A percentile compares a stretch with the other conserved stretches of the same genome.
Conservation (phyloP, 768 basidiomycete species). For the Lepiota venenata region DNA sequence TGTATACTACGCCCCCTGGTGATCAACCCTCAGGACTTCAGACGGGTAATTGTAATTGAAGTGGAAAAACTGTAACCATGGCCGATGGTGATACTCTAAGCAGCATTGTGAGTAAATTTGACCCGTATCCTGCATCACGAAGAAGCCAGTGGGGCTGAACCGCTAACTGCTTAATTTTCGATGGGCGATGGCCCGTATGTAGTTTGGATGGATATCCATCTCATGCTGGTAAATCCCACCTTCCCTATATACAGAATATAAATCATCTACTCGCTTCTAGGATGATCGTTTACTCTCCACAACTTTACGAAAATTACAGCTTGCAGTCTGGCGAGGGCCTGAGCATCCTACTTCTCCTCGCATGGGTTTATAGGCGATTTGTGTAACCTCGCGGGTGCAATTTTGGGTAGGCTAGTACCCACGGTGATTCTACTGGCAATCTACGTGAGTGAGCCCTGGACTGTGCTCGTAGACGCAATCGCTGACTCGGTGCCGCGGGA, state of each 20-base stretch:
- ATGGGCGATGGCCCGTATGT: neutral
- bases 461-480: neutral
- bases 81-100: constrained; percentile 2
- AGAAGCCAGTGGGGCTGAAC: no score
- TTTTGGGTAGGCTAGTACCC: constrained; percentile 74
- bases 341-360: constrained; percentile 74
- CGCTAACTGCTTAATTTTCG: neutral
- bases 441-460: constrained; percentile 60
- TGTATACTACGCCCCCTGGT: no score
- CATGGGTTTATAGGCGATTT: constrained; percentile 84
- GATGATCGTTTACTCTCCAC: constrained; percentile 91
- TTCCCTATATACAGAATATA: neutral
- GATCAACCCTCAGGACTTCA: no score
- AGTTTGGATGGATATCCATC: constrained; percentile 90
- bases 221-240: constrained; percentile 65
- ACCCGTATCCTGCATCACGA: neutral
- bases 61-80: neutral
- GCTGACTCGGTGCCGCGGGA: neutral
- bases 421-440: constrained; percentile 82
- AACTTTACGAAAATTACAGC: constrained; percentile 83
- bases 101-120: constrained; percentile 4
- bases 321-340: constrained; percentile 90
- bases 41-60: no score
- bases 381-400: constrained; percentile 70
- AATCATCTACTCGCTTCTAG: constrained; percentile 31